These are phyloP conservation scores for Penicillium sp. DNA, from an alignment of 2,329 filamentous ascomycete species.

Conservation along the genomic window DNA sequence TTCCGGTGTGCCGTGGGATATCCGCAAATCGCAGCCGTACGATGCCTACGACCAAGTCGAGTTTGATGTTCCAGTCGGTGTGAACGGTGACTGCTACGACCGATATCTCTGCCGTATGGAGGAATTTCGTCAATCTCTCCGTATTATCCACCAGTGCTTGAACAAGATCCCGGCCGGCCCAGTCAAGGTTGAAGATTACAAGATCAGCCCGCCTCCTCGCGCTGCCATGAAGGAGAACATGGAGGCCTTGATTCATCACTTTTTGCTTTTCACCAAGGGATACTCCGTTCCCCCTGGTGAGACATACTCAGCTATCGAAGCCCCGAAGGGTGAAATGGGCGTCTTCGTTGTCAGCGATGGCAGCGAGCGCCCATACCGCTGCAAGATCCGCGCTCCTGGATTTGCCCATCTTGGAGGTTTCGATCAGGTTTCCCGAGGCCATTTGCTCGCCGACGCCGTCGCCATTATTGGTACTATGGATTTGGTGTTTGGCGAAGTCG, in stretches of 20 bases:
- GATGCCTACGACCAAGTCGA: slow-evolving; percentile 98
- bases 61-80: slow-evolving; percentile 93
- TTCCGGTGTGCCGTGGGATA: slow-evolving; percentile 91
- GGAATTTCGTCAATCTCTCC: slow-evolving; percentile 95
- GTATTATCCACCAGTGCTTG: slow-evolving; percentile 97
- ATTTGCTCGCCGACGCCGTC: slow-evolving; percentile 92
- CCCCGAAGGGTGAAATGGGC: slow-evolving; percentile 99
- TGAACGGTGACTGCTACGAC: slow-evolving; percentile 98
- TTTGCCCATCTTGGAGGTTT: slow-evolving; percentile 94
- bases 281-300: slow-evolving; percentile 96
- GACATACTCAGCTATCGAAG: slow-evolving; percentile 97
- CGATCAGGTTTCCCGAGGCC: slow-evolving; percentile 87
- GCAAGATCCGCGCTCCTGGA: slow-evolving; percentile 93
- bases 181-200: slow-evolving; percentile 96
- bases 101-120: slow-evolving; percentile 99
- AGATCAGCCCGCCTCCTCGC: slow-evolving; percentile 92
- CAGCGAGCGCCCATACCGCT: slow-evolving; percentile 92
- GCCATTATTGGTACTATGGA: slow-evolving; percentile 89
- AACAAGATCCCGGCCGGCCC: slow-evolving; percentile 98
- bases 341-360: slow-evolving; percentile 96
- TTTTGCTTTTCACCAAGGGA: slow-evolving; percentile 97
- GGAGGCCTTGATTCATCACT: slow-evolving; percentile 99
- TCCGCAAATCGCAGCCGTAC: slow-evolving; percentile 95
- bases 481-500: slow-evolving; percentile 75
- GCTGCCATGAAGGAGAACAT: slow-evolving; percentile 99